These are phyloP conservation scores for Fagus sylvatica DNA, from an alignment of 306 rosid species.

Conservation along the genomic window DNA sequence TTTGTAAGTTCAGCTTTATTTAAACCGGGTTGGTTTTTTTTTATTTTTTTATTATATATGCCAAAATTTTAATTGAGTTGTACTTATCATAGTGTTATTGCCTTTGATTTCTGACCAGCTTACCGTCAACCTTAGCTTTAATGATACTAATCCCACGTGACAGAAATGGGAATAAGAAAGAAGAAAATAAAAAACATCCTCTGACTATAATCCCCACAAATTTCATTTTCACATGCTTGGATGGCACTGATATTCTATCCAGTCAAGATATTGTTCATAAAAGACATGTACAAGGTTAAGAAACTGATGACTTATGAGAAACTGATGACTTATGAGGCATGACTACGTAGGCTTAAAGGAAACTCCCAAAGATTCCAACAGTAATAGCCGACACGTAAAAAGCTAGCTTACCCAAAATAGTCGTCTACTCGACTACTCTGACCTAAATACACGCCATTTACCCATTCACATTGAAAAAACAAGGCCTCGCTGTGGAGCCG, in stretches of 20 bases:
- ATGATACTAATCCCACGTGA: no score
- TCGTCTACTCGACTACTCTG: conserved; percentile 31
- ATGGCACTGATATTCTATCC: neutral
- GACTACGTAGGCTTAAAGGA: conserved; percentile 24
- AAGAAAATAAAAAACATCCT: no score
- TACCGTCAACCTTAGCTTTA: no score
- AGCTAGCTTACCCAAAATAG: conserved; percentile 12
- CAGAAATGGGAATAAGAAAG: no score
- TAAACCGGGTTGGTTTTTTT: no score
- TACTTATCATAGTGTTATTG: no score
- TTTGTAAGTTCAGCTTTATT: no score
- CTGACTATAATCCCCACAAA: no score
- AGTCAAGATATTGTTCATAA: neutral
- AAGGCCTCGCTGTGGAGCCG: neutral
- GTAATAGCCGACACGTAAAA: conserved; percentile 40
- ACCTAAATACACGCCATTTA: conserved; percentile 37
- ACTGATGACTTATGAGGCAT: neutral
- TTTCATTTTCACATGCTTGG: no score
- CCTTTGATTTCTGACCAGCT: no score
- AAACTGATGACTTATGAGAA: conserved; percentile 12
- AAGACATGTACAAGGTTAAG: conserved; percentile 35
- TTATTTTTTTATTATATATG: no score
- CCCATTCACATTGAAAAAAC: conserved; percentile 15
- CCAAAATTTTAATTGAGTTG: no score
- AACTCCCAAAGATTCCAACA: neutral